These are phyloP conservation scores for Crithidia expoeki DNA, from an alignment of 208 protist genomes.

Conservation along the genomic window DNA sequence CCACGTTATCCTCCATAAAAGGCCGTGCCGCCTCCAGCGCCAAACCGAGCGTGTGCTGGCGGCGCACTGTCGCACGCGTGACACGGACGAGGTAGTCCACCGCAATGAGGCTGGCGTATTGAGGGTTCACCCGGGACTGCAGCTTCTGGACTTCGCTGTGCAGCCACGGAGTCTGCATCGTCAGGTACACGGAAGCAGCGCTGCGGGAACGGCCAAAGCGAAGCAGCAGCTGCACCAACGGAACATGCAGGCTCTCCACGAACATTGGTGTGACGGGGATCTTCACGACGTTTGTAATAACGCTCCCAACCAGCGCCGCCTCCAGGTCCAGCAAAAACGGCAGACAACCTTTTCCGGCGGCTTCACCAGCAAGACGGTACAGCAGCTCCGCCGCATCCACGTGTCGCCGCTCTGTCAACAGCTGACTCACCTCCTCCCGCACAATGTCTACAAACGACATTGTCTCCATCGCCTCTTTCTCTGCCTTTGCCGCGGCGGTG, in stretches of 20 bases:
- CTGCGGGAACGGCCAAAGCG: constrained; percentile 69
- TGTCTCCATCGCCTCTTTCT: constrained; percentile 45
- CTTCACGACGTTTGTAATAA: constrained; percentile 45
- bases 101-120: constrained; percentile 58
- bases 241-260: constrained; percentile 80
- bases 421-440: constrained; percentile 65
- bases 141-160: constrained; percentile 71
- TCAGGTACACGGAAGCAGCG: constrained; percentile 55
- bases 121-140: constrained; percentile 67
- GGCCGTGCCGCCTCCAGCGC: constrained; percentile 26
- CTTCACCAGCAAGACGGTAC: constrained; percentile 58
- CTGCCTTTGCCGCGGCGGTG: constrained; percentile 12
- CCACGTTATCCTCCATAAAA: constrained; percentile 19
- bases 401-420: constrained; percentile 72
- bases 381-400: constrained; percentile 74
- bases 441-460: constrained; percentile 69
- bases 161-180: constrained; percentile 74
- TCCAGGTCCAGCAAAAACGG: constrained; percentile 74
- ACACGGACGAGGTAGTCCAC: constrained; percentile 80
- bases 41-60: constrained; percentile 70
- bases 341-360: constrained; percentile 56
- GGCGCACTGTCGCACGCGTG: constrained; percentile 56
- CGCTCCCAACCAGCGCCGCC: constrained; percentile 55
- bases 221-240: constrained; percentile 78
- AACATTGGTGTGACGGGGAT: constrained; percentile 74